These are phyloP conservation scores for Haplographium delicatum DNA, from an alignment of 495 filamentous ascomycete species.

Conservation along the genomic window DNA sequence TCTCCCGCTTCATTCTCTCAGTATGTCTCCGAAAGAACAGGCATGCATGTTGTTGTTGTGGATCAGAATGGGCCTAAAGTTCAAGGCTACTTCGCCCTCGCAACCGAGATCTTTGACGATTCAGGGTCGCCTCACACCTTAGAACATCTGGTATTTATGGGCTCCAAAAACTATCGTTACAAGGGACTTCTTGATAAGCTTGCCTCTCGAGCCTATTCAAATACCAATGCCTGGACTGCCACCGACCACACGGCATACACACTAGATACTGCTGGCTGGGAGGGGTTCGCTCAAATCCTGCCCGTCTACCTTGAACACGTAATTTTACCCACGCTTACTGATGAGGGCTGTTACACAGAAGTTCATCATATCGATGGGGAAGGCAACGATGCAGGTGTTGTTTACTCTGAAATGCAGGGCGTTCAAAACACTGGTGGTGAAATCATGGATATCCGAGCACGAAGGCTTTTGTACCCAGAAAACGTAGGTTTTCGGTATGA, in stretches of 20 bases:
- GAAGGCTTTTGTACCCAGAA: constrained; percentile 78
- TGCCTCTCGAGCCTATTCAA: constrained; percentile 85
- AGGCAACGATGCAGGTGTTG: constrained; percentile 93
- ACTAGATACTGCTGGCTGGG: constrained; percentile 91
- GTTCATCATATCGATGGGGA: constrained; percentile 92
- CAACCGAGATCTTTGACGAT: constrained; percentile 96
- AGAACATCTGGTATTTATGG: constrained; percentile 97
- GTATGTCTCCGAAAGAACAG: constrained; percentile 73
- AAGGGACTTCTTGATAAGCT: constrained; percentile 94
- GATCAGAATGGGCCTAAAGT: constrained; percentile 91
- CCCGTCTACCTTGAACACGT: constrained; percentile 96
- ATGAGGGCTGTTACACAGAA: constrained; percentile 90
- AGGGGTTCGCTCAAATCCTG: constrained; percentile 89
- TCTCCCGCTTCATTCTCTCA: constrained; percentile 79
- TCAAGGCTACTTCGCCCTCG: constrained; percentile 88
- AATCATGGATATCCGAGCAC: constrained; percentile 76
- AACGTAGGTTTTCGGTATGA: constrained; percentile 92
- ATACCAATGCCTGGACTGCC: constrained; percentile 93
- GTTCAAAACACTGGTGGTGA: constrained; percentile 77
- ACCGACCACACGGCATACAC: constrained; percentile 97
- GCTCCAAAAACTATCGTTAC: constrained; percentile 87
- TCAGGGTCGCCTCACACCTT: constrained; percentile 94
- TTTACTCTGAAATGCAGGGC: constrained; percentile 99
- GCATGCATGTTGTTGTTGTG: constrained; percentile 89
- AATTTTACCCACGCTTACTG: constrained; percentile 83